These are phyloP conservation scores for Teunomyces panamensis DNA, from an alignment of 805 yeast species.

Conservation along the genomic window DNA sequence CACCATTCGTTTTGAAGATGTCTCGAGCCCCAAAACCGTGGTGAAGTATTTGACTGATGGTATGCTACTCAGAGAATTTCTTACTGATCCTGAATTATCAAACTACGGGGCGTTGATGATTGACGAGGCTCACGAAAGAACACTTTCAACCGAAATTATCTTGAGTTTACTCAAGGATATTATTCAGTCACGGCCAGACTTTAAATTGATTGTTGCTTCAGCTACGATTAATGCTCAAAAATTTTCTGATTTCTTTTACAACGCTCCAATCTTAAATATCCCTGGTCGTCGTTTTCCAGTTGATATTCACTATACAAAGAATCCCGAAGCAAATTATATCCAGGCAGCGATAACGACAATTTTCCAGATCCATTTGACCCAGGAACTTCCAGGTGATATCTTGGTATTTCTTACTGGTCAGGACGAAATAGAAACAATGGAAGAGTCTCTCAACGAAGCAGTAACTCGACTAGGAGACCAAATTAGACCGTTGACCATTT, in stretches of 20 bases:
- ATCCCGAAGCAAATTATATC: constrained; percentile 87
- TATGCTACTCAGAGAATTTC: constrained; percentile 82
- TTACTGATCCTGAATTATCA: constrained; percentile 67
- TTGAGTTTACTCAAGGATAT: constrained; percentile 79
- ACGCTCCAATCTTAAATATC: constrained; percentile 82
- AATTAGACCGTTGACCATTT: constrained; percentile 60
- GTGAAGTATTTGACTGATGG: constrained; percentile 96
- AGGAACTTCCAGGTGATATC: constrained; percentile 75
- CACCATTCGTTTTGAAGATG: constrained; percentile 82
- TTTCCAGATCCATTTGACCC: constrained; percentile 75
- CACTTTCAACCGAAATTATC: constrained; percentile 82
- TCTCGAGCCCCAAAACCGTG: constrained; percentile 55
- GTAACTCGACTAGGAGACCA: constrained; percentile 57
- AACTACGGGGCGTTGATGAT: constrained; percentile 82
- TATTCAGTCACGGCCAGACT: constrained; percentile 57
- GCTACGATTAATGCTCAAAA: constrained; percentile 92
- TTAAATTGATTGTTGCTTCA: constrained; percentile 79
- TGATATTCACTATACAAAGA: constrained; percentile 74
- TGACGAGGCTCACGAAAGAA: constrained; percentile 97
- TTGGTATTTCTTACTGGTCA: constrained; percentile 93
- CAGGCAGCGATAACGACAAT: constrained; percentile 88
- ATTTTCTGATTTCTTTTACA: constrained; percentile 76
- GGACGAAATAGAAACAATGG: constrained; percentile 87
- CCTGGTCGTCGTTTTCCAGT: constrained; percentile 97
- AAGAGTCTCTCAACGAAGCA: constrained; percentile 68